Evolutionary conservation across 768 basidiomycete genomes (phyloP).

Genomic region (Cantharellus cinnabarinus): DNA sequence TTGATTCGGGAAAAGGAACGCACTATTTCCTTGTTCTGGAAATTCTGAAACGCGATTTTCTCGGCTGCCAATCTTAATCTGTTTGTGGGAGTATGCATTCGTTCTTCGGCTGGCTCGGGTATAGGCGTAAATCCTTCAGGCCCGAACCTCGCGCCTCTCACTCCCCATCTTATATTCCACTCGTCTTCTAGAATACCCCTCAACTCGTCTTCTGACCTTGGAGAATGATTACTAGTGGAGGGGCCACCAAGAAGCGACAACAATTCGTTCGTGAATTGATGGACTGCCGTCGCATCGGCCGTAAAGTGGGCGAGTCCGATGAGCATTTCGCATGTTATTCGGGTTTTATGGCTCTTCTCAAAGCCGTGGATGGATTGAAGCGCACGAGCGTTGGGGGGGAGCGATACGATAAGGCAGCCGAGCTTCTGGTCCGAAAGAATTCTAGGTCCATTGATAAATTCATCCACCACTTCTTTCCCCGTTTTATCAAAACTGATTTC

Average conservation of each 20-base stretch:
- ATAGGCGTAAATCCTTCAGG: not conserved
- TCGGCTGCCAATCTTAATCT: constrained; percentile 27
- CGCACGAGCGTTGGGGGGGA: constrained; percentile 8
- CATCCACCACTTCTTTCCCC: constrained; percentile 28
- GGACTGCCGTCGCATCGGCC: constrained; percentile 75
- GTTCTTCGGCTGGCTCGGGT: constrained; percentile 30
- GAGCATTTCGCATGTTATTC: constrained; percentile 27
- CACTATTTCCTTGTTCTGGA: constrained; percentile 37
- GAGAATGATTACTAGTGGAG: constrained; percentile 7
- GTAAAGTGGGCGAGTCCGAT: constrained; percentile 65
- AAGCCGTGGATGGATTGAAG: constrained; percentile 11
- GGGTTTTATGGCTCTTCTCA: constrained; percentile 5
- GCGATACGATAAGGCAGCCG: constrained; percentile 33
- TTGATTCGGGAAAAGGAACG: constrained; percentile 9
- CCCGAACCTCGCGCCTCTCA: too few relatives aligned
- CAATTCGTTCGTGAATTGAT: constrained; percentile 64
- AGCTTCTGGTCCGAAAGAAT: constrained; percentile 46
- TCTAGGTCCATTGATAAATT: constrained; percentile 59
- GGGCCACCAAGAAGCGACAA: constrained; percentile 35
- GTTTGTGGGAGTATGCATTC: constrained; percentile 21
- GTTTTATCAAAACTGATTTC: constrained; percentile 22
- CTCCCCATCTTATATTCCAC: constrained; percentile 8
- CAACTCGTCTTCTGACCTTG: constrained; percentile 6
- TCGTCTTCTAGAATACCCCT: constrained; percentile 9
- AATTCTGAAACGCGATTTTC: constrained; percentile 34